phyloP scores from a whole-genome alignment of 23 red algal genomes.

The Cyanidiococcus yangmingshanensis region DNA sequence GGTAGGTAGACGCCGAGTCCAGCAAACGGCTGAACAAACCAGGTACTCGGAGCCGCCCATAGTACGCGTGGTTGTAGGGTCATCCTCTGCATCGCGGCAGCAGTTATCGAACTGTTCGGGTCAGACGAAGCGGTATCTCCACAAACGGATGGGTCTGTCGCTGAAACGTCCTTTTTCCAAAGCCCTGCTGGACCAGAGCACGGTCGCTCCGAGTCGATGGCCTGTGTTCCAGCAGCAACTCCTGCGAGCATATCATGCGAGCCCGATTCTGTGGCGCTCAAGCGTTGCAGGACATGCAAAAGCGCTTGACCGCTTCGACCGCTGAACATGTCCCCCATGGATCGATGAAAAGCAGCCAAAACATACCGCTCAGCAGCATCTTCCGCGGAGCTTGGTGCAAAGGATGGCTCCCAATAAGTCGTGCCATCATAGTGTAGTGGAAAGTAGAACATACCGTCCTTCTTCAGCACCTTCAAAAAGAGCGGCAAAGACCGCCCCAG shows the following conservation, averaged over 20 bases:
- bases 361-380: not conserved
- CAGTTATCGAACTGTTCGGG: not conserved
- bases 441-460: conserved; percentile 25
- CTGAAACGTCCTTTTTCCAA: not conserved
- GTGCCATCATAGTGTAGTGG: conserved; percentile 24
- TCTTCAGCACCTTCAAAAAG: not conserved
- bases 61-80: not conserved
- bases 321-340: not conserved
- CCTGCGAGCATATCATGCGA: not conserved
- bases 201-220: not conserved
- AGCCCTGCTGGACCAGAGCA: not conserved
- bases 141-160: not conserved
- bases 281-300: not conserved
- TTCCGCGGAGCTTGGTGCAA: not conserved
- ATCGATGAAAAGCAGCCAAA: not conserved
- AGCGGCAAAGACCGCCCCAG: not conserved
- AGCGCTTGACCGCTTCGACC: not conserved
- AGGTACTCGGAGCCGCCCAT: not conserved
- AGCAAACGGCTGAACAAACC: conserved; percentile 2
- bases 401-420: not conserved
- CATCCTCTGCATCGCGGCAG: not conserved
- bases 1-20: not conserved
- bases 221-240: not conserved
- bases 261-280: not conserved
- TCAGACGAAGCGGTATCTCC: not conserved